Evolutionary conservation across 805 yeast genomes (phyloP), one percentile per base, ranked within the genome.

Genomic region (Candida vaughaniae): DNA sequence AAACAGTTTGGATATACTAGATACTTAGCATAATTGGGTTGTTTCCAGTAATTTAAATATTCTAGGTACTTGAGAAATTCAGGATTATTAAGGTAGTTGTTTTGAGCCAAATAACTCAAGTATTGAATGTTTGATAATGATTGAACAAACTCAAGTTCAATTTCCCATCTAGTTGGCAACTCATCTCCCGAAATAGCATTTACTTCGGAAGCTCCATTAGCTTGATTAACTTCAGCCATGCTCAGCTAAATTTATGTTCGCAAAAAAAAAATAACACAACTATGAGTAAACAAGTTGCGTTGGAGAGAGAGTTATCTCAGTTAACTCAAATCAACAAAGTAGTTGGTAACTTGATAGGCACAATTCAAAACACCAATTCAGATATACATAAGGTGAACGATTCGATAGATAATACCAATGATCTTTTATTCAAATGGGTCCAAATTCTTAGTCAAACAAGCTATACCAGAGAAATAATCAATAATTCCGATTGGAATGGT

Each of bases 81-180:
- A 19, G 74, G 79, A 51, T 85, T 82, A 49, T 83, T 82, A 9
- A 90, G 66, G 53, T 80, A 80, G 39, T 81, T 80, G 48, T 81
- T 85, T 59, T 90, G 96, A 2, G 96, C 96, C 17, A 91, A 69
- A 52, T 79, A 89, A 46, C 87, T 82, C 38, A 91, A 71, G 55
- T 90, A 91, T 57, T 84, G 95, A 30, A 91, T 80, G 58, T 91
- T 93, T 2, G 96, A 87, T 22, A 91, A 69, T 11, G 95, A 82
- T 62, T 91, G 98, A 3, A 91, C 95, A 62, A 91, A 91, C 76
- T 85, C 97, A n/a, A 86, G 69, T 49, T 86, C 95, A 16, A 86
- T 78, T 52, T 86, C 95, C 87, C 91, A 87, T 39, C 95, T 60
- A 4, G 85, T 75, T n/a, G 91, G 89, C n/a, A 77, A 65, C 18